A percentile compares a stretch with the other conserved stretches of the same genome.
These are phyloP conservation scores for Smallanthus sonchifolius DNA, from an alignment of 129 eudicot genomes.

Conservation along the genomic window DNA sequence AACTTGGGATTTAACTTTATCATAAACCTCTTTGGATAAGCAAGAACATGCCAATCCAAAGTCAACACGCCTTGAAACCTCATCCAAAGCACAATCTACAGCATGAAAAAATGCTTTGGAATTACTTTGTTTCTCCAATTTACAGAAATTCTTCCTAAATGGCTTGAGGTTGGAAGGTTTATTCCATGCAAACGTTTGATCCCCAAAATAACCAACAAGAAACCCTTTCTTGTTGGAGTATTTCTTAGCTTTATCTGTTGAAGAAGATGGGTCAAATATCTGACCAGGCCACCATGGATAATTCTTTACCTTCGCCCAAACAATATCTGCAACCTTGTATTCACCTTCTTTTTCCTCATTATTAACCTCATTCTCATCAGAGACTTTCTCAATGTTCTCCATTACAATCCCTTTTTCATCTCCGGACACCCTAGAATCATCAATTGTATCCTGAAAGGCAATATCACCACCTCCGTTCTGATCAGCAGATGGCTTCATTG, in stretches of 20 bases:
- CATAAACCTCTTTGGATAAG: constrained; percentile 37
- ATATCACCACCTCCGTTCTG: background rate
- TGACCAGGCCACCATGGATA: constrained; percentile 99
- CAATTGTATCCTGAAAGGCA: background rate
- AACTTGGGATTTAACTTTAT: constrained; percentile 39
- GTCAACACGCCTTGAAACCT: constrained; percentile 66
- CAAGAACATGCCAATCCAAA: constrained; percentile 69
- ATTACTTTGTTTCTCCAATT: constrained; percentile 61
- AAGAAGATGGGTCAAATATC: constrained; percentile 60
- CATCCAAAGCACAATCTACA: constrained; percentile 63
- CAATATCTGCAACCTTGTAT: constrained; percentile 53
- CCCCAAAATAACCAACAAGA: constrained; percentile 71
- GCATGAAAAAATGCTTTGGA: constrained; percentile 51
- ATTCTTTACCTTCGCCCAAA: constrained; percentile 83
- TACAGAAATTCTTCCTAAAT: constrained; percentile 48
- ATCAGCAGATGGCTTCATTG: background rate
- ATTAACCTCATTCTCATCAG: constrained; percentile 16
- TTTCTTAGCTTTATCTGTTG: constrained; percentile 60
- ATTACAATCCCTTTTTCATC: background rate
- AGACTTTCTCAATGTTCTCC: constrained; percentile 12
- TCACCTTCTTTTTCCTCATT: constrained; percentile 49
- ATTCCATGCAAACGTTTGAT: constrained; percentile 74
- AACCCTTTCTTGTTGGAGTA: constrained; percentile 41
- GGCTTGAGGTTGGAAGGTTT: constrained; percentile 54
- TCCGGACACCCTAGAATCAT: constrained; percentile 20